These are phyloP conservation scores for Rubia tinctorum DNA, from an alignment of 305 asterid genomes.

Conservation along the genomic window DNA sequence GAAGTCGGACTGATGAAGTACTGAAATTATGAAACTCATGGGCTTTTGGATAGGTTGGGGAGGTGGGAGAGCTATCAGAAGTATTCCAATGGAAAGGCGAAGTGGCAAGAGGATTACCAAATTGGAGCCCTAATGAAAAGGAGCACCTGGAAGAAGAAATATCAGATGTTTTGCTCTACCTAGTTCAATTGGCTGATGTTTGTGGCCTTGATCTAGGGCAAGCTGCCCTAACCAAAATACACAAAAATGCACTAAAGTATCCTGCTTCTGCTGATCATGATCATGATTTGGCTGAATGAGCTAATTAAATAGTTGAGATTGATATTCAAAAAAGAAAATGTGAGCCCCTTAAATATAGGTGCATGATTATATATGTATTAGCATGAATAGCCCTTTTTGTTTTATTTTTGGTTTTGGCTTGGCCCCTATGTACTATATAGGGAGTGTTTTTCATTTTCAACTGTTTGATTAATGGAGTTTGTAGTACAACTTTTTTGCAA, in stretches of 20 bases:
- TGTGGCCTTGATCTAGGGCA: slow-evolving; percentile 68
- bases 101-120: slow-evolving; percentile 60
- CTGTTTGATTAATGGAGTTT: neutral
- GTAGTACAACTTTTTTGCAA: too few species aligned
- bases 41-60: slow-evolving; percentile 45
- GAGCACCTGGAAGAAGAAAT: slow-evolving; percentile 60
- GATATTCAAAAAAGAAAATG: too few species aligned
- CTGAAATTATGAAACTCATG: neutral
- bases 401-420: neutral
- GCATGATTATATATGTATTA: neutral
- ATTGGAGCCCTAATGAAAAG: slow-evolving; percentile 50
- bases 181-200: slow-evolving; percentile 53
- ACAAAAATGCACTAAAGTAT: slow-evolving; percentile 52
- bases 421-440: neutral
- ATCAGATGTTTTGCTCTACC: slow-evolving; percentile 60
- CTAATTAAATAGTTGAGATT: too few species aligned
- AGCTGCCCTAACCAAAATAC: slow-evolving; percentile 54
- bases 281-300: too few species aligned
- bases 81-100: slow-evolving; percentile 77
- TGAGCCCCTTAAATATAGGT: neutral
- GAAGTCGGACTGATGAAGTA: too few species aligned
- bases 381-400: neutral
- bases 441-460: neutral
- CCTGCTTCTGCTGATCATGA: slow-evolving; percentile 24
- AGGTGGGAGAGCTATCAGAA: slow-evolving; percentile 69